Evolutionary conservation across 2,329 filamentous ascomycete genomes (phyloP), one percentile per base, ranked within the genome.

Genomic region (Neoscytalidium dimidiatum): DNA sequence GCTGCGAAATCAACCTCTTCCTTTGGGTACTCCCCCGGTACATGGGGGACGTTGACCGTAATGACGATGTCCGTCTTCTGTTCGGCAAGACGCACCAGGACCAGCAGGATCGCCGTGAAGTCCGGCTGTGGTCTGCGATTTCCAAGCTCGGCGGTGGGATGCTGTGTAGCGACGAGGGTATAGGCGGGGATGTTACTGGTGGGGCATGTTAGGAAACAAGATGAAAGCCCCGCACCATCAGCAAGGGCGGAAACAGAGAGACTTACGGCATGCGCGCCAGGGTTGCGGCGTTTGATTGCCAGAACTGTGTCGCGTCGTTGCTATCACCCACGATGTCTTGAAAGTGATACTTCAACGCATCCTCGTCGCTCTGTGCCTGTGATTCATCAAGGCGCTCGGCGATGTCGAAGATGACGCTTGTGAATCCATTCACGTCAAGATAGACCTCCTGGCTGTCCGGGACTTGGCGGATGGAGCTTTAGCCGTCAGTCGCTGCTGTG

Each of bases 371-470:
- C 71, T 88, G 85, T 19, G 87, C 82, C 1, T 82, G 79, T 46
- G 79, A 81, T 31, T 83, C 82, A 4, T 85, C 85, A 23, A 96
- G 89, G 64, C 91, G 90, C 81, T 97, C 90, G 63, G 91, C 90
- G 73, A 98, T 92, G 72, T 98, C 94, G 77, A 97, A 86, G 71
- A 97, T 94, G 75, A 97, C 88, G 79, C 87, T 93, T 3, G 92
- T 92, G 77, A 94, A 94, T 57, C 92, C 93, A 68, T 90, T 85
- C 68, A 86, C 85, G 75, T 96, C 92, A 73, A 97, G 89, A 81
- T 89, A 97, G 70, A 97, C 90, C 82, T 97, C 94, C 81, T 98
- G 94, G 77, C 96, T 91, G 75, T 94, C 90, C 58, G 91, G 91
- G 4, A 94, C 88, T 79, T 92, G 86, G 68, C 91, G 88, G 70